These are phyloP conservation scores for Ilex aquifolium DNA, from an alignment of 257 asterid genomes.

Conservation along the genomic window DNA sequence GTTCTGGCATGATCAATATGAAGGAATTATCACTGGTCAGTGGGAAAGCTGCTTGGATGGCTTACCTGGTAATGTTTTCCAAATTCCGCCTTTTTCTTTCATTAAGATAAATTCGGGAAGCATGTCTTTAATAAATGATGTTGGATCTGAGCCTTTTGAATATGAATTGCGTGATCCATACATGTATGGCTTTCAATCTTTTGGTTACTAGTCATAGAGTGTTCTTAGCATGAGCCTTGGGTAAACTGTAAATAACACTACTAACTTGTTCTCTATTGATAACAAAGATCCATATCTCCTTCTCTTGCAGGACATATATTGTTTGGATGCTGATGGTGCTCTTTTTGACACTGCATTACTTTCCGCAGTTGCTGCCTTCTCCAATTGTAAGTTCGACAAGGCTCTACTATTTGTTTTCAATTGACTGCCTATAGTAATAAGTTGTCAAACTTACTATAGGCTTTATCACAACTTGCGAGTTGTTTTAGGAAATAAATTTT, in stretches of 20 bases:
- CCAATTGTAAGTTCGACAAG: conserved; percentile 53
- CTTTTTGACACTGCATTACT: conserved; percentile 94
- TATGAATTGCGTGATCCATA: no score
- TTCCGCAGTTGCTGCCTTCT: conserved; percentile 88
- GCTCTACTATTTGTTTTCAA: conserved; percentile 2
- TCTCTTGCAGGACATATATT: conserved; percentile 79
- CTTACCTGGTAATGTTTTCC: conserved; percentile 59
- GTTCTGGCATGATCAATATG: no score
- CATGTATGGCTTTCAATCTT: no score
- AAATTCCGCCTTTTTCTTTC: conserved; percentile 1
- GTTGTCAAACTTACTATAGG: not conserved
- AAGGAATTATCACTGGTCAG: no score
- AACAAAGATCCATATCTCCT: not conserved
- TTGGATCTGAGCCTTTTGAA: not conserved
- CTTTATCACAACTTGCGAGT: no score
- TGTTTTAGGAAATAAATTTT: no score
- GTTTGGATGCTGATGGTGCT: conserved; percentile 96
- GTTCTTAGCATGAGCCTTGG: no score
- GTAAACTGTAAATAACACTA: not conserved
- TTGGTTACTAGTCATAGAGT: no score
- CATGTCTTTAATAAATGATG: not conserved
- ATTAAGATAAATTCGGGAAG: no score
- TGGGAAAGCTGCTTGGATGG: conserved; percentile 96
- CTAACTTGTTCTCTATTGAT: no score
- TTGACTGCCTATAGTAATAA: not conserved